Evolutionary conservation across 2,329 filamentous ascomycete genomes (phyloP).

Genomic region (Epichloe baconii): DNA sequence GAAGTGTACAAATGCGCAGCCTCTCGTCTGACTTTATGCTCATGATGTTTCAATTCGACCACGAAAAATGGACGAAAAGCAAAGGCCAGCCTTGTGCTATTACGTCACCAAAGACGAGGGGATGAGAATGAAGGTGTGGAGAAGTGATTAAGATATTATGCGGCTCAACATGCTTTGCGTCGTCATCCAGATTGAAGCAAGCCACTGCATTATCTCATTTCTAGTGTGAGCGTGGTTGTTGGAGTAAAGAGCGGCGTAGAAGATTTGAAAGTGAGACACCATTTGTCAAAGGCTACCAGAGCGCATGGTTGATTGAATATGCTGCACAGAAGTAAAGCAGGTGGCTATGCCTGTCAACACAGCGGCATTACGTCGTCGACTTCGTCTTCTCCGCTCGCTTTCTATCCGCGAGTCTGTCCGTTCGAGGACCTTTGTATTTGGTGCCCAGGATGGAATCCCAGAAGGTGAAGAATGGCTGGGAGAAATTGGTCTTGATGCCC

Average conservation of each 20-base stretch:
- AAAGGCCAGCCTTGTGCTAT: background rate
- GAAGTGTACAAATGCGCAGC: background rate
- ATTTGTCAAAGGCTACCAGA: background rate
- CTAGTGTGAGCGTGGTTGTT: background rate
- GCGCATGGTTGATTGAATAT: background rate
- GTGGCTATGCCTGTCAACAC: background rate
- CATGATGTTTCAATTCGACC: background rate
- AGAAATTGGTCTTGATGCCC: constrained; percentile 95
- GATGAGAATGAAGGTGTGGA: background rate
- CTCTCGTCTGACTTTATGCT: background rate
- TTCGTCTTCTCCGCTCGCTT: constrained; percentile 16
- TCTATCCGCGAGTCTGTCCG: constrained; percentile 26
- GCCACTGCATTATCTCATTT: background rate
- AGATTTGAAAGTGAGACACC: background rate
- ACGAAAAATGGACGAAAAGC: background rate
- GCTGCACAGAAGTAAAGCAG: background rate
- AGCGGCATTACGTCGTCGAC: constrained; percentile 8
- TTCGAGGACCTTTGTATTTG: constrained; percentile 58
- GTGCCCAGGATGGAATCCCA: constrained; percentile 81
- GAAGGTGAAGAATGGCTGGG: constrained; percentile 87
- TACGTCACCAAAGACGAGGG: background rate
- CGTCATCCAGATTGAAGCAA: background rate
- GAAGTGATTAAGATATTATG: background rate
- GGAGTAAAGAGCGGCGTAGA: background rate
- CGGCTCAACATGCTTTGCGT: background rate